Base-by-base conservation (phyloP, 805 yeast species). In the Gaillardinia entomophila region DNA sequence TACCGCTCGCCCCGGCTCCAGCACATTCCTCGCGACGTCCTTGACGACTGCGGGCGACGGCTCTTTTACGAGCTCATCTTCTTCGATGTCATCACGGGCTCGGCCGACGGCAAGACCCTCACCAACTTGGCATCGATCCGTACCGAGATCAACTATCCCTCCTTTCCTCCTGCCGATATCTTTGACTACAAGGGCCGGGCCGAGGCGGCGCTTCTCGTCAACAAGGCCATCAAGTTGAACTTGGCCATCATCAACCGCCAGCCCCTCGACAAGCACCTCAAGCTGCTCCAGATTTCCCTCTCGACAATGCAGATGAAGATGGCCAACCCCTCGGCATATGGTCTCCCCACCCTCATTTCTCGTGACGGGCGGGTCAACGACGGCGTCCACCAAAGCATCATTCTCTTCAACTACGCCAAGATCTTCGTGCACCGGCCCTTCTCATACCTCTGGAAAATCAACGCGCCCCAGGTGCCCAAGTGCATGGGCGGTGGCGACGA, bases 361-460 rank as follows among this genome's bases (percentile, higher is more conserved):
- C 43, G 57, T 12, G 51, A 51, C 39, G 78, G 78, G 1, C 40
- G 39, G 4, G 71, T 73, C 10, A 73, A 73, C 43, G 77, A 73
- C 35, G 79, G 78, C 18, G 68, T 72, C 3, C 75, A 71, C 33
- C 77, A 73, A 41, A 62, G 76, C 1, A 56, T 68, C 7, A 55
- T 71, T 34, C 48, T 73, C 48, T 55, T 66, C 32, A 68, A 67
- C 36, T 73, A 73, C 48, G 76, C 78, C 1, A 70, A 68, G 39
- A 70, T 73, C n/a, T 73, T 72, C 41, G 68, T 73, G 3, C 76
- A 73, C 46, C 48, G 78, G 35, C 79, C 78, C 2, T 61, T 73
- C 35, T 71, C 77, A 7, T 71, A 62, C 44, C 51, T 72, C 3
- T 73, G 76, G 76, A 63, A 72, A 45, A 62, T 70, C 1, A 71